Evolutionary conservation across 2,329 filamentous ascomycete species (phyloP), one percentile per base, ranked within the genome.

Genomic region (Exserohilum rostratum): DNA sequence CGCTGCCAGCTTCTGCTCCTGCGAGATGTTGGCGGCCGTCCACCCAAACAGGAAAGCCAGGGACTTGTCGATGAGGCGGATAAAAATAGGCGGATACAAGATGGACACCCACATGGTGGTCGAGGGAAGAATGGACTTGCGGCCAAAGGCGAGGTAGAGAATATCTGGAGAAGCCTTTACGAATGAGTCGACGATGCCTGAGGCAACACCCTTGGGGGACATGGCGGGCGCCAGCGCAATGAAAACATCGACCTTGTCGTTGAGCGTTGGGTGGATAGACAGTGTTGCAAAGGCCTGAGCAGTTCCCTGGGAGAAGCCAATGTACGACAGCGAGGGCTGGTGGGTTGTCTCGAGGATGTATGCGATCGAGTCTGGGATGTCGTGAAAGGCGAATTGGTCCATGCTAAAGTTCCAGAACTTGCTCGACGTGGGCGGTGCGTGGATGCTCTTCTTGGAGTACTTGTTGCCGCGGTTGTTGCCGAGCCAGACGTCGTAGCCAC

Each of bases 381-480:
- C 95, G 73, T 98, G 87, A 69, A 99, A 96, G 43, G 95, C 95
- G 72, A 99, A 99, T 71, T 99, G 90, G 72, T 99, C 95, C 71
- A 99, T 98, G 46, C 91, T 96, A 73, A 99, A 99, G 74, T 97
- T 89, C 95, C 95, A 99, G 75, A 99, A 99, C 12, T 85, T 82
- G 33, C 83, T 79, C 2, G 90, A 88, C 0, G 86, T 88, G 0
- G 95, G 93, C 0, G 91, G 88, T 59, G 82, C 81, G 55, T 88
- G 83, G 46, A 93, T 85, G 2, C 88, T 93, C 78, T 99, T 99
- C 76, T 98, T 99, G 40, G 92, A 96, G 78, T 99, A 99, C 74
- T 99, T 99, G 83, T 99, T 99, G 45, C 95, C 95, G 31, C 95
- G 88, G 70, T 99, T 99, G 76, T 99, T 99, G 46, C 95, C 95